phyloP scores from a whole-genome alignment of 306 rosid genomes.

The Vicia villosa region DNA sequence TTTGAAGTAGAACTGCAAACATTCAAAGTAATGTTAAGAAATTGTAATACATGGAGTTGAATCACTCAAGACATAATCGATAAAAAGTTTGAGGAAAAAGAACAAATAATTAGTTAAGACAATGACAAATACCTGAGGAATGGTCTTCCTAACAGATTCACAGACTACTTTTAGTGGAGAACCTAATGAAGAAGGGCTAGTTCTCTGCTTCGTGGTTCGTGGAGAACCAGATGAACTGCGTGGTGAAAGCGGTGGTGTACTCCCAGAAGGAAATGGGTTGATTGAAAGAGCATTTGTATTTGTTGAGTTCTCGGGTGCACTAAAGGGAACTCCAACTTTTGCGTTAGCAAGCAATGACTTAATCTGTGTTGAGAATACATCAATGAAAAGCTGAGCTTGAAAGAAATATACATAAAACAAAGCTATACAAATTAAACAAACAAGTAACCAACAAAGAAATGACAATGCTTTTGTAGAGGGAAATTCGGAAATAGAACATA shows the following conservation, averaged over 20 bases:
- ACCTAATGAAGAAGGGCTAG: slow-evolving; percentile 66
- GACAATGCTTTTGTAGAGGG: slow-evolving; percentile 15
- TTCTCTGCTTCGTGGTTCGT: slow-evolving; percentile 59
- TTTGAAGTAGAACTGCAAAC: slow-evolving; percentile 73
- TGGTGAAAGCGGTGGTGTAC: slow-evolving; percentile 83
- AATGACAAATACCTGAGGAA: slow-evolving; percentile 66
- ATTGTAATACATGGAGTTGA: slow-evolving; percentile 26
- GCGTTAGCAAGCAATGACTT: slow-evolving; percentile 70
- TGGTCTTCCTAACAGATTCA: slow-evolving; percentile 67
- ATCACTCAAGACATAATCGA: slow-evolving; percentile 14
- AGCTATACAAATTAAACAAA: slow-evolving; percentile 10
- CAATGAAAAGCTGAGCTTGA: slow-evolving; percentile 19
- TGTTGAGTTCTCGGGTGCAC: slow-evolving; percentile 50
- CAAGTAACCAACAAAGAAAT: background rate
- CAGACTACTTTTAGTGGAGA: slow-evolving; percentile 69
- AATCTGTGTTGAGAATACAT: slow-evolving; percentile 52
- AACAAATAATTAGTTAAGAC: slow-evolving; percentile 29
- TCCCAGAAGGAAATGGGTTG: slow-evolving; percentile 64
- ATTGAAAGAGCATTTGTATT: slow-evolving; percentile 47
- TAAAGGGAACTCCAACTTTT: slow-evolving; percentile 53
- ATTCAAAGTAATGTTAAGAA: slow-evolving; percentile 28
- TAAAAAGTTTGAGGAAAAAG: background rate
- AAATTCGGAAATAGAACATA: slow-evolving; percentile 13
- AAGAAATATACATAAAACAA: slow-evolving; percentile 5
- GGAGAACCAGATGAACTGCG: slow-evolving; percentile 86